These are phyloP conservation scores for Pleoardoris graminearum DNA, from an alignment of 2,329 filamentous ascomycete genomes.

Conservation along the genomic window DNA sequence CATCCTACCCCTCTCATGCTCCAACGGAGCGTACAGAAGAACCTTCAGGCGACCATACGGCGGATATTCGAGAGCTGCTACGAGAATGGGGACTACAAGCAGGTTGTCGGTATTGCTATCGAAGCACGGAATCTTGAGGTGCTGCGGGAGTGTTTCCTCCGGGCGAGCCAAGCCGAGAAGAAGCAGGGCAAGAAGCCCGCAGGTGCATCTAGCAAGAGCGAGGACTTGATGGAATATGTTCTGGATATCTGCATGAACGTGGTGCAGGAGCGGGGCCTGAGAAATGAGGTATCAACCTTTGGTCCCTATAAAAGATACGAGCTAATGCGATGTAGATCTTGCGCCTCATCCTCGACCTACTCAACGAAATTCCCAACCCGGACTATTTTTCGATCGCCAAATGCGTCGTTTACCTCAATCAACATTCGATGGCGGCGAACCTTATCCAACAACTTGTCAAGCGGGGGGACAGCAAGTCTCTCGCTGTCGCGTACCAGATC, in stretches of 20 bases:
- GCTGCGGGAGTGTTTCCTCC: constrained; percentile 81
- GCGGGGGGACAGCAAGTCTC: constrained; percentile 75
- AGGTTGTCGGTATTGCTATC: constrained; percentile 95
- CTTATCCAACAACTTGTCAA: constrained; percentile 83
- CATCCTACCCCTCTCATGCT: constrained; percentile 66
- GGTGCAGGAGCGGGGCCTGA: constrained; percentile 87
- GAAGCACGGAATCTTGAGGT: constrained; percentile 92
- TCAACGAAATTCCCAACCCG: constrained; percentile 87
- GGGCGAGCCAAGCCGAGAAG: constrained; percentile 85
- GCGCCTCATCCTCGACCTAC: constrained; percentile 87
- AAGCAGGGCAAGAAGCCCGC: constrained; percentile 61
- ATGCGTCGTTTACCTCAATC: constrained; percentile 93
- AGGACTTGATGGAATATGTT: constrained; percentile 96
- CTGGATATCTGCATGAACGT: constrained; percentile 97
- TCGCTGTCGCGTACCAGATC: constrained; percentile 92
- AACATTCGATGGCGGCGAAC: constrained; percentile 84
- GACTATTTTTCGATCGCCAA: constrained; percentile 99
- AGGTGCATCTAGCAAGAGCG: constrained; percentile 64
- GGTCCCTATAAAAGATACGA: not conserved
- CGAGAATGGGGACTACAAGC: constrained; percentile 81
- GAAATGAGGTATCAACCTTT: constrained; percentile 61
- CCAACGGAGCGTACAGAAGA: constrained; percentile 73
- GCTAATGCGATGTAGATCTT: constrained; percentile 64
- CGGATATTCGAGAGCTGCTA: constrained; percentile 91
- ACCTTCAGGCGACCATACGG: constrained; percentile 81